phyloP scores from a whole-genome alignment of 441 rosid species.

The Euphorbia celastroides region DNA sequence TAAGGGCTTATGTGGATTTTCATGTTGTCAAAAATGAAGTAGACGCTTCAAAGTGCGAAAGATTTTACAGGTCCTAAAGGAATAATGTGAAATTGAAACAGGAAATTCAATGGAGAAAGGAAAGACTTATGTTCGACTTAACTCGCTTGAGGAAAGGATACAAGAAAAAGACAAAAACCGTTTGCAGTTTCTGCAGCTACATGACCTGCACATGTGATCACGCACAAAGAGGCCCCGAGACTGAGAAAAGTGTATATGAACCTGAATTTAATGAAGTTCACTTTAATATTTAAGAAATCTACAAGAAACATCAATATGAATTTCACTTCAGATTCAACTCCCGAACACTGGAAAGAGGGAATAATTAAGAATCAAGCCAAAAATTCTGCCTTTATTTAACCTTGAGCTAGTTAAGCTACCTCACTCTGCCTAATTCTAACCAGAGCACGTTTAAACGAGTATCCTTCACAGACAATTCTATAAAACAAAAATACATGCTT shows the following conservation, averaged over 20 bases:
- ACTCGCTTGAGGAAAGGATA: slow-evolving; percentile 29
- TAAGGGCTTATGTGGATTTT: too few relatives aligned
- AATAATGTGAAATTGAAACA: not conserved
- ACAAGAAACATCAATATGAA: not conserved
- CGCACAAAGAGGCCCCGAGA: slow-evolving; percentile 53
- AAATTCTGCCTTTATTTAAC: not conserved
- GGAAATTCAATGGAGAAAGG: not conserved
- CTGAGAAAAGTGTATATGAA: slow-evolving; percentile 70
- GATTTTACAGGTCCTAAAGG: not conserved
- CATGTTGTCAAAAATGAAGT: too few relatives aligned
- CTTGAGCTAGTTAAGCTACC: not conserved
- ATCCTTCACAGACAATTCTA: not conserved
- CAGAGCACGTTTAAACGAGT: not conserved
- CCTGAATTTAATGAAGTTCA: slow-evolving; percentile 40
- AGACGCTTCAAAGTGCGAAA: too few relatives aligned
- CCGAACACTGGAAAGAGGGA: not conserved
- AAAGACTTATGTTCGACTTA: not conserved
- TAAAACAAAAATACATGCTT: not conserved
- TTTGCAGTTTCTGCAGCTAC: slow-evolving; percentile 76
- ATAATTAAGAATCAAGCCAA: not conserved
- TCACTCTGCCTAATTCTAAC: not conserved
- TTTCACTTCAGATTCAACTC: not conserved
- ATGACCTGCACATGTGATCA: slow-evolving; percentile 72
- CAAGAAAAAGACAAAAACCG: slow-evolving; percentile 80
- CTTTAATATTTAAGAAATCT: slow-evolving; percentile 8